phyloP scores from a whole-genome alignment of 148 eudicot species.

The Rhododendron griersonianum region DNA sequence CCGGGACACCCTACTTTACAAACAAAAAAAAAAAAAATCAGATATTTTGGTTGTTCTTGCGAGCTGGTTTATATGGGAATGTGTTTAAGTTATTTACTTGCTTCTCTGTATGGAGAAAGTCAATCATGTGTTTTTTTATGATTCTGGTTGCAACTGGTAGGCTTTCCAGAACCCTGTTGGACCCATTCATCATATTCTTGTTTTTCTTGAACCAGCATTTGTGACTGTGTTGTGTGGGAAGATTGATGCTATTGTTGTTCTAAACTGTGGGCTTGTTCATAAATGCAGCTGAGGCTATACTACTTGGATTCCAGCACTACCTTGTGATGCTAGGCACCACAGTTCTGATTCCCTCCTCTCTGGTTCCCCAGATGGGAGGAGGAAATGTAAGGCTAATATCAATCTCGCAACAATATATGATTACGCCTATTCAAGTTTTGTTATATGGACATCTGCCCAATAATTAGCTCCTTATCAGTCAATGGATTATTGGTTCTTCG shows the following conservation, averaged over 20 bases:
- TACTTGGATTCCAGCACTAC: slow-evolving; percentile 88
- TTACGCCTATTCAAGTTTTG: background rate
- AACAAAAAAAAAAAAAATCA: too few relatives aligned
- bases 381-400: slow-evolving; percentile 46
- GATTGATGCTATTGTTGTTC: background rate
- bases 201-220: background rate
- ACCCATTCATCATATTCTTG: background rate
- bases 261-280: slow-evolving; percentile 5
- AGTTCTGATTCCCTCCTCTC: slow-evolving; percentile 70
- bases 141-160: background rate
- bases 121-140: background rate
- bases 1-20: too few relatives aligned
- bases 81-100: background rate
- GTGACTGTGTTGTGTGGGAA: background rate
- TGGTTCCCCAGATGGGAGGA: slow-evolving; percentile 92
- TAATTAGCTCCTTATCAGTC: background rate
- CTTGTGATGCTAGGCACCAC: slow-evolving; percentile 91
- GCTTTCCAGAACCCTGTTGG: background rate
- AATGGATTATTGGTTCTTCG: background rate
- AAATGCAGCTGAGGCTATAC: slow-evolving; percentile 70
- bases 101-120: background rate
- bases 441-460: background rate
- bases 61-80: background rate
- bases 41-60: background rate
- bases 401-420: background rate